Evolutionary conservation across 2,329 filamentous ascomycete genomes (phyloP), one percentile per base, ranked within the genome.

Genomic region (Arthroderma uncinatum): DNA sequence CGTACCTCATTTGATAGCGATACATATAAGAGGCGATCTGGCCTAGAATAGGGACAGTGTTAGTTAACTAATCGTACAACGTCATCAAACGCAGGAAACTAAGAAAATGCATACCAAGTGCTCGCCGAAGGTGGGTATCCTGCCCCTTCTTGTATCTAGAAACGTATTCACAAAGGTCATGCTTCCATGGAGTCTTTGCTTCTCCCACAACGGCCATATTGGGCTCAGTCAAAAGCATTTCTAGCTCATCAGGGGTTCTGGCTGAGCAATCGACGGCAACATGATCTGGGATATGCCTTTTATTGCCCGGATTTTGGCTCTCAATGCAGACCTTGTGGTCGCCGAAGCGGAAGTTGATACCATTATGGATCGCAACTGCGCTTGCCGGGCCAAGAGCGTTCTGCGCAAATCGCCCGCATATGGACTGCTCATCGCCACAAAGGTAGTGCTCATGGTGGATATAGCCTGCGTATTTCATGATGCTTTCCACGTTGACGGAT

Each of bases 1-100:
- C 57, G 37, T 55, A 61, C 50, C 14, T 50, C 52, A 59, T 58
- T 25, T 61, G 34, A 21, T 47, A 61, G 16, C 14, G 30, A 48
- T 57, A 47, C 59, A 61, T 61, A 50, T 61, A 61, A 14, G 9
- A 30, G 1, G 57, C 59, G 34, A 61, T 56, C 23, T 61, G 59
- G 6, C 59, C 59, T 61, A 55, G 16, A 52, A 48, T 25, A 48
- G 8, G 23, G 19, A 34, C 9, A 1, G 2, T 7, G 10, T 50
- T 30, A 50, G 44, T 2, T 16, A n/a, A 14, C 39, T 14, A 37
- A 16, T n/a, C n/a, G n/a, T n/a, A n/a, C 28, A 23, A 53, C 42
- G 52, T 55, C 2, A 23, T 44, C 14, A 2, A 52, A 48, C 5
- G n/a, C 4, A 5, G 14, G 2, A 30, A 12, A 33, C 1, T 50